phyloP scores from a whole-genome alignment of 164 flowering plant species.

The Dillenia suffruticosa region DNA sequence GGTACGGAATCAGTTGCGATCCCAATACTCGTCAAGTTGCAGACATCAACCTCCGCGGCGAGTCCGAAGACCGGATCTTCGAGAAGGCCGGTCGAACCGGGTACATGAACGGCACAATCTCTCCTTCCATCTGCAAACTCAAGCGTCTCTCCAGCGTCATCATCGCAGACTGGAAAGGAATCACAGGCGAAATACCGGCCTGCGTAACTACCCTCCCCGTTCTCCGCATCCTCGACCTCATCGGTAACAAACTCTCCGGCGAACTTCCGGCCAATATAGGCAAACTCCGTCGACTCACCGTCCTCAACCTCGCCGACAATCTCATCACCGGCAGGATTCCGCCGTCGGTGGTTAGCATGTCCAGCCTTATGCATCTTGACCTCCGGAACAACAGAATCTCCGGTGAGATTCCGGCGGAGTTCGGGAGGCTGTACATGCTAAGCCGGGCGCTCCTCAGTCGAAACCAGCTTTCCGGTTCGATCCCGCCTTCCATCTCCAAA shows the following conservation, averaged over 20 bases:
- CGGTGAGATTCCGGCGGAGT: slow-evolving; percentile 46
- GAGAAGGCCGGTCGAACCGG: slow-evolving; percentile 57
- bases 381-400: slow-evolving; percentile 57
- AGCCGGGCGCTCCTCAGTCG: slow-evolving; percentile 70
- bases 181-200: slow-evolving; percentile 63
- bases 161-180: slow-evolving; percentile 61
- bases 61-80: slow-evolving; percentile 79
- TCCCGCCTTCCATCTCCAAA: slow-evolving; percentile 51
- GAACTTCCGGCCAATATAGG: slow-evolving; percentile 61
- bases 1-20: slow-evolving; percentile 92
- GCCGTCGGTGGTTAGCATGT: slow-evolving; percentile 35
- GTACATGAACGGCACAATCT: slow-evolving; percentile 76
- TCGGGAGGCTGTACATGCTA: slow-evolving; percentile 60
- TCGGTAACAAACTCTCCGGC: slow-evolving; percentile 73
- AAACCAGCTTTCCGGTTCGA: slow-evolving; percentile 47
- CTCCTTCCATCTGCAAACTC: slow-evolving; percentile 65
- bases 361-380: slow-evolving; percentile 68
- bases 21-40: slow-evolving; percentile 51
- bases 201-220: slow-evolving; percentile 53
- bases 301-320: slow-evolving; percentile 82
- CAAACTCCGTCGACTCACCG: slow-evolving; percentile 45
- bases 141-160: slow-evolving; percentile 54
- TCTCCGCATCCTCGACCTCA: slow-evolving; percentile 62
- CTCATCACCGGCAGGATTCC: slow-evolving; percentile 67
- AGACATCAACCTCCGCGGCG: slow-evolving; percentile 81